phyloP scores from a whole-genome alignment of 306 rosid species.

The Medicago truncatula region DNA sequence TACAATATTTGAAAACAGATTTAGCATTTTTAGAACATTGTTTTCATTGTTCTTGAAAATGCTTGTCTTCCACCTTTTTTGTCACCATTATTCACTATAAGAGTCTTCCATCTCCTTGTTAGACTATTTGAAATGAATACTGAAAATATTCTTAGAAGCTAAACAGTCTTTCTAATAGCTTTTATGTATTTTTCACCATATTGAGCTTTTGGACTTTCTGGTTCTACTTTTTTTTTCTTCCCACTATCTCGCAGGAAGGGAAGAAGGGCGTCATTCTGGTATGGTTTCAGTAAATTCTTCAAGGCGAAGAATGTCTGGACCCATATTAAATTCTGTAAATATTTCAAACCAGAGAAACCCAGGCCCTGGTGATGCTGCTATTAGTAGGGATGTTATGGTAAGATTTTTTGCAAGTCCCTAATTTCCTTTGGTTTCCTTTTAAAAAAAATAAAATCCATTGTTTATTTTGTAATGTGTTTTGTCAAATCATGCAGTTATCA shows the following conservation, averaged over 20 bases:
- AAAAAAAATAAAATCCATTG: not conserved
- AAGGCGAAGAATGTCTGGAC: constrained; percentile 70
- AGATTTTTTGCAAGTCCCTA: constrained; percentile 33
- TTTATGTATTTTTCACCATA: not conserved
- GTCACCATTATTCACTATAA: not conserved
- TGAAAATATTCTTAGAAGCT: too few species aligned
- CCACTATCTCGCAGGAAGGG: constrained; percentile 59
- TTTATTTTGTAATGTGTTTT: constrained; percentile 2
- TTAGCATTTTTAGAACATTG: too few species aligned
- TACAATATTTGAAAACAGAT: not conserved
- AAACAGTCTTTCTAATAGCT: too few species aligned
- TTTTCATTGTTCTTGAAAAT: too few species aligned
- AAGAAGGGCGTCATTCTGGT: constrained; percentile 73
- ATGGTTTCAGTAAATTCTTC: constrained; percentile 68
- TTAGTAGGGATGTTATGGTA: too few species aligned
- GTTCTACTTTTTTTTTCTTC: constrained; percentile 10
- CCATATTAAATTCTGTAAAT: constrained; percentile 61
- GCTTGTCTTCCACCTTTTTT: not conserved
- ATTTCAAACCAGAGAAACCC: constrained; percentile 55
- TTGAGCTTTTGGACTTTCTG: constrained; percentile 1
- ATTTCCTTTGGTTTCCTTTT: constrained; percentile 27
- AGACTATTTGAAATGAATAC: not conserved
- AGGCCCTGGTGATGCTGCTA: constrained; percentile 43
- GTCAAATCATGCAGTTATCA: constrained; percentile 57
- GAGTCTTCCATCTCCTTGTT: not conserved